Percentiles rank a stretch among this genome's conserved stretches.
These are phyloP conservation scores for Halenospora varia DNA, from an alignment of 495 filamentous ascomycete genomes.

Conservation along the genomic window DNA sequence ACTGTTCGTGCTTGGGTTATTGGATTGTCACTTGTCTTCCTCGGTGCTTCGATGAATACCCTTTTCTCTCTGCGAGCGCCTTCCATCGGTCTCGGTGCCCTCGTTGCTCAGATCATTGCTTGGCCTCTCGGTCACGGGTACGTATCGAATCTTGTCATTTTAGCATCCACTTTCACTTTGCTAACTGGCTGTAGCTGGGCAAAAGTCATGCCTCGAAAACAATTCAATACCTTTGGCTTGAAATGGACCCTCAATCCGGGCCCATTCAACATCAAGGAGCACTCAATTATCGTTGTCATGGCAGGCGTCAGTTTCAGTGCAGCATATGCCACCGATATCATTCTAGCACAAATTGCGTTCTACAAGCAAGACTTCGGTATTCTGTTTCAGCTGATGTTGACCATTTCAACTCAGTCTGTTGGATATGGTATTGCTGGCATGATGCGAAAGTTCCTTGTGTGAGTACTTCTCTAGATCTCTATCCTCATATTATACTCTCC, in stretches of 20 bases:
- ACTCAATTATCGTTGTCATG: conserved; percentile 76
- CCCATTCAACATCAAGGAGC: conserved; percentile 78
- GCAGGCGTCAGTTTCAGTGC: conserved; percentile 48
- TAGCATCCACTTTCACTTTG: conserved; percentile 28
- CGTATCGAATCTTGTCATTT: too few relatives aligned
- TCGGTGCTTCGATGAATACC: conserved; percentile 66
- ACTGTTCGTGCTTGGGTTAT: conserved; percentile 73
- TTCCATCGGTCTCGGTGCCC: conserved; percentile 60
- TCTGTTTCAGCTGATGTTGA: conserved; percentile 61
- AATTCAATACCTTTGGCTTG: conserved; percentile 51
- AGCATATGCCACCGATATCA: conserved; percentile 46
- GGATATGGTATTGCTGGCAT: conserved; percentile 74
- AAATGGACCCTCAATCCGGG: conserved; percentile 61
- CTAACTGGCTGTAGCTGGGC: conserved; percentile 32
- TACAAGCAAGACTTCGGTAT: conserved; percentile 45
- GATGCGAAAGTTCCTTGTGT: conserved; percentile 61
- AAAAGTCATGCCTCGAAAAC: conserved; percentile 46
- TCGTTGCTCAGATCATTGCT: conserved; percentile 67
- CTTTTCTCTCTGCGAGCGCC: conserved; percentile 66
- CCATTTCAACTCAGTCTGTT: conserved; percentile 66
- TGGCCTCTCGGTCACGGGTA: conserved; percentile 63
- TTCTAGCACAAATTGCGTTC: conserved; percentile 38
- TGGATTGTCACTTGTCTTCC: conserved; percentile 58
- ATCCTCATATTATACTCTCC: conserved; percentile 4
- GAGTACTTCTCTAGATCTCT: conserved; percentile 26